Evolutionary conservation across 371 early-diverging fungal genomes (phyloP).

Genomic region (Mortierella sp.): DNA sequence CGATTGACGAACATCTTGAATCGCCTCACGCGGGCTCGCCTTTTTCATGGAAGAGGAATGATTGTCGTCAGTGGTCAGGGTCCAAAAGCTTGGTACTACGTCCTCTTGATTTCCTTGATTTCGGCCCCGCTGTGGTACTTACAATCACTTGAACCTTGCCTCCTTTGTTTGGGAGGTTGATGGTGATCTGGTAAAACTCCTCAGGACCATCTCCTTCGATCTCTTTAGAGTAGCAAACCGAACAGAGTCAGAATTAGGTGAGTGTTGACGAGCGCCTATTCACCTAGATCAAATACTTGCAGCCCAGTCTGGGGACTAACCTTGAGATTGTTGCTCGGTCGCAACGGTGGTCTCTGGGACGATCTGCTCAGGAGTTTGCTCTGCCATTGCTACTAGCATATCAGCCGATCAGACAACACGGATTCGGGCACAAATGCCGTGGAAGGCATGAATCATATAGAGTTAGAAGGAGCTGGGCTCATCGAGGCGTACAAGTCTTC

Average conservation of each 20-base stretch:
- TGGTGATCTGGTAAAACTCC: slow-evolving; percentile 66
- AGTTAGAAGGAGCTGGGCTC: no score
- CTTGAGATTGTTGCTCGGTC: slow-evolving; percentile 46
- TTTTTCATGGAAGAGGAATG: slow-evolving; percentile 13
- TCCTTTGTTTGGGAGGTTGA: slow-evolving; percentile 66
- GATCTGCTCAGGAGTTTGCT: slow-evolving; percentile 35
- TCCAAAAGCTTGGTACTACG: no score
- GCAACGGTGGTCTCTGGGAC: slow-evolving; percentile 36
- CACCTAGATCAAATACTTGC: no score
- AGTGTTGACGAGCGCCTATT: no score
- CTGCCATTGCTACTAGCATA: slow-evolving; percentile 32
- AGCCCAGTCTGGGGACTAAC: slow-evolving; percentile 6
- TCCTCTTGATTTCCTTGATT: neutral
- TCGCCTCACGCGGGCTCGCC: slow-evolving; percentile 79
- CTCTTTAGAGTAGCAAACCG: slow-evolving; percentile 7
- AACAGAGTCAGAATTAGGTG: neutral
- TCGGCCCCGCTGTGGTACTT: slow-evolving; percentile 15
- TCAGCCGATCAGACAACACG: neutral
- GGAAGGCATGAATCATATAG: neutral
- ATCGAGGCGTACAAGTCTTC: no score
- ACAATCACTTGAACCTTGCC: slow-evolving; percentile 65
- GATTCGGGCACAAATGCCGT: neutral
- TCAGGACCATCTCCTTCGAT: slow-evolving; percentile 59
- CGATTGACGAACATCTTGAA: slow-evolving; percentile 89
- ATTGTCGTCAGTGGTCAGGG: neutral